Percentiles rank a stretch among this genome's conserved stretches.
These are phyloP conservation scores for Chenopodium formosanum DNA, from an alignment of 148 eudicot genomes.

Conservation along the genomic window DNA sequence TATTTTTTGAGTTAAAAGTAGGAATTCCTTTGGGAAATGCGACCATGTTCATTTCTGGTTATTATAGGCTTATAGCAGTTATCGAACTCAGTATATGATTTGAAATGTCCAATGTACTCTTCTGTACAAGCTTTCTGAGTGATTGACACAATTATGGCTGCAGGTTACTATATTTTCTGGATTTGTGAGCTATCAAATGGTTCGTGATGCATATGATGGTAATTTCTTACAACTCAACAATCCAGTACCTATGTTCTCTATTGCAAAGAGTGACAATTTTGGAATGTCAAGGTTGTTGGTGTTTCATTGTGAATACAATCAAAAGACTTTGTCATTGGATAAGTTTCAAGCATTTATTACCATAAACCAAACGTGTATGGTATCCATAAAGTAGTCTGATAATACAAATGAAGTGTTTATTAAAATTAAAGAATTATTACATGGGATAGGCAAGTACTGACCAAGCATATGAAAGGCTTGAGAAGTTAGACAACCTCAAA, in stretches of 20 bases:
- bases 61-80: not conserved
- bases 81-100: not conserved
- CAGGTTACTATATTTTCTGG: slow-evolving; percentile 97
- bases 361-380: not conserved
- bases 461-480: not conserved
- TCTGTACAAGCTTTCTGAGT: not conserved
- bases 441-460: not conserved
- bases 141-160: slow-evolving; percentile 17
- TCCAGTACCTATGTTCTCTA: not conserved
- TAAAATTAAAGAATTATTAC: not conserved
- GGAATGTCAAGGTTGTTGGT: not conserved
- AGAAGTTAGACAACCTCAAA: not conserved
- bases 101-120: not conserved
- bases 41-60: not conserved
- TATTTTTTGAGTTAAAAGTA: not conserved
- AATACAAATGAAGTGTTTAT: not conserved
- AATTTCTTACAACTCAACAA: slow-evolving; percentile 14
- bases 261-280: not conserved
- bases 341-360: not conserved
- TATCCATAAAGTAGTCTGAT: not conserved
- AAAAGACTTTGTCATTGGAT: not conserved
- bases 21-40: not conserved
- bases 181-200: slow-evolving; percentile 98
- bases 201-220: slow-evolving; percentile 97
- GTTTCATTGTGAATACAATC: not conserved